Base-by-base conservation (phyloP, 371 early-diverging fungal genomes). In the Mucor mucedo region DNA sequence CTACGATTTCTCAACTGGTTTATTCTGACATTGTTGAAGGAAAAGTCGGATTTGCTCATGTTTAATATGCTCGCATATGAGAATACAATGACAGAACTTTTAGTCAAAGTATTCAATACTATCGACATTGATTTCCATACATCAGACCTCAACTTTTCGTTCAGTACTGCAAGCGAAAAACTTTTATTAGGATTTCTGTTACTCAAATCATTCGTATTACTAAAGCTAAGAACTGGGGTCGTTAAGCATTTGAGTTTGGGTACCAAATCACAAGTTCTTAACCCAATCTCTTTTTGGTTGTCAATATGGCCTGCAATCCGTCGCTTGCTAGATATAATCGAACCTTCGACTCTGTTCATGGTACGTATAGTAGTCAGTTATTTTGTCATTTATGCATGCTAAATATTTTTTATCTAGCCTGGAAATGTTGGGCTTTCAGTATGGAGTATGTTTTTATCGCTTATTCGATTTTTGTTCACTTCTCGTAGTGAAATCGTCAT, bases 1-100 rank as follows among this genome's bases (percentile, higher is more conserved):
- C 63, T 82, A 27, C 78, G 83, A 2, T 78, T 80, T 35, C 68
- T 84, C 6, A 77, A 69, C 47, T 84, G 84, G 84, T 80, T 82
- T 59, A 53, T 78, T 1, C 53, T 84, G 16, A 66, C 69, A 27
- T 30, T 77, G 10, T 52, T 80, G 6, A 66, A 63, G 9, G 67
- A 72, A 33, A 60, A 70, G 13, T 45, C 67, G 4, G 64, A 63
- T 41, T 54, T 47, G 2, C 42, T 79, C 21, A 42, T 76, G 28
- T 47, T 64, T 2, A 59, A 63, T 8, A 59, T 81, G 63, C 49
- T 76, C 10, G 68, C 57, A 2, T 79, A 77, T 44, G 82, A 83
- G 45, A 72, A 62, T 52, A 65, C 65, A 0, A 62, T 84, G 32
- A 67, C 69, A 1, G 80, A 82, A 21, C 49, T 83, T 5, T 38